Evolutionary conservation across 139 green algal species (phyloP), one percentile per base, ranked within the genome.

Genomic region (Chlamydomonas urium): DNA sequence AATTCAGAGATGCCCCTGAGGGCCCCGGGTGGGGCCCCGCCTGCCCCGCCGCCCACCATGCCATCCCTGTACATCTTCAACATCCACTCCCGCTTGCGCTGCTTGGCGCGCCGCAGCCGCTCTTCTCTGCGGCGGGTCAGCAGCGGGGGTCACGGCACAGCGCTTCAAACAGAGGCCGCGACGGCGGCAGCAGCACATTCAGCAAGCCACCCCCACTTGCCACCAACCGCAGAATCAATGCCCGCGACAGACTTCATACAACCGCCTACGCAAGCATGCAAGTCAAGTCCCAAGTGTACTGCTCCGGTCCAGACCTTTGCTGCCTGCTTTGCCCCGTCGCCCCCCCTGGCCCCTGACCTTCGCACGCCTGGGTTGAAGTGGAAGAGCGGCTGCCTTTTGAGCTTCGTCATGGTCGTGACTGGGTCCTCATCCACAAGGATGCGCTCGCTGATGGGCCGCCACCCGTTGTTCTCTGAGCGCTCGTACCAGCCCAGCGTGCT

Each of bases 401-500:
- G 42, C 0, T 67, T 35, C 1, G 57, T 79, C 26, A 50, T 57
- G 35, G 71, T 78, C 28, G 75, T 78, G n/a, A 77, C 45, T 17
- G 74, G 70, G 33, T 84, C 66, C 48, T 85, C 71, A 38, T 85
- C 77, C 28, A 84, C 56, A 59, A 90, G 69, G 62, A 85, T 34
- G 23, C 79, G 81, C 71, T 86, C 81, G 1, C 73, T 73, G 4
- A 91, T 76, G 5, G 87, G 85, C 67, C 89, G 75, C 89, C 89
- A 94, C 10, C 81, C 85, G 71, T 94, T 94, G 75, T 87, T 90
- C 57, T 89, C 87, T 33, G 68, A n/a, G 2, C 87, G 65, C 29
- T 80, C 72, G 70, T 92, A 92, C 87, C 87, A 92, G 21, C 81
- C 83, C 23, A 45, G 66, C 0, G 66, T 82, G 70, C 32, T 73